Evolutionary conservation across 768 basidiomycete genomes (phyloP).

Genomic region (Suillus subaureus): DNA sequence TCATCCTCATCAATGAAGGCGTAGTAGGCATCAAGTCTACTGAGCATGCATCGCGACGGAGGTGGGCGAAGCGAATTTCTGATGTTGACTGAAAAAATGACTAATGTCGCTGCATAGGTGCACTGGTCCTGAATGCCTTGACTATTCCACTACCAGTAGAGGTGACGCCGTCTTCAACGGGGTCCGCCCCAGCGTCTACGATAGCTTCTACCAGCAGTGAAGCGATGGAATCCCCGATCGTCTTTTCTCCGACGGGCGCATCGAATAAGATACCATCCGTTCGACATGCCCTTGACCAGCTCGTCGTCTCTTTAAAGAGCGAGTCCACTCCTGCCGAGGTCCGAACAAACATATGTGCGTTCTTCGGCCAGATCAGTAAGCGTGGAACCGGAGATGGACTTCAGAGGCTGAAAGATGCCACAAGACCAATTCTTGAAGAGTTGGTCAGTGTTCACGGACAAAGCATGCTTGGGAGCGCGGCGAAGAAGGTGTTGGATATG

Average conservation of each 20-base stretch:
- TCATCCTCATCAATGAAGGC: slow-evolving; percentile 87
- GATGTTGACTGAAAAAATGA: neutral
- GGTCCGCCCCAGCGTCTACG: slow-evolving; percentile 37
- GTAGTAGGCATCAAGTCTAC: slow-evolving; percentile 78
- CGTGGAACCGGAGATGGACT: slow-evolving; percentile 52
- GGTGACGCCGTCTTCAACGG: slow-evolving; percentile 31
- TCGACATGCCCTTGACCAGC: slow-evolving; percentile 66
- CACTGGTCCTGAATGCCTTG: slow-evolving; percentile 63
- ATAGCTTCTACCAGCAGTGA: slow-evolving; percentile 47
- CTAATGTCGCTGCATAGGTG: slow-evolving; percentile 43
- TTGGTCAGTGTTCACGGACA: slow-evolving; percentile 40
- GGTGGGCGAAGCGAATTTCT: slow-evolving; percentile 45
- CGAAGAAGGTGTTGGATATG: slow-evolving; percentile 44
- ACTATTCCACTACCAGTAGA: slow-evolving; percentile 51
- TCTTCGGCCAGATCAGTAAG: slow-evolving; percentile 65
- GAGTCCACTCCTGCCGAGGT: slow-evolving; percentile 65
- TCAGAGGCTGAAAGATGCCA: slow-evolving; percentile 50
- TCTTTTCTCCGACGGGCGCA: slow-evolving; percentile 41
- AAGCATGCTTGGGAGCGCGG: slow-evolving; percentile 38
- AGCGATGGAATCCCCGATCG: slow-evolving; percentile 46
- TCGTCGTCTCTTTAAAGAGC: slow-evolving; percentile 63
- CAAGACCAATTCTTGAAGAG: slow-evolving; percentile 53
- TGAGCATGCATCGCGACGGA: slow-evolving; percentile 66
- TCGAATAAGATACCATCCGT: slow-evolving; percentile 46
- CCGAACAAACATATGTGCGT: slow-evolving; percentile 72